Conservation (phyloP, 1,139 yeast species). For the Pneumocystis sp. region DNA sequence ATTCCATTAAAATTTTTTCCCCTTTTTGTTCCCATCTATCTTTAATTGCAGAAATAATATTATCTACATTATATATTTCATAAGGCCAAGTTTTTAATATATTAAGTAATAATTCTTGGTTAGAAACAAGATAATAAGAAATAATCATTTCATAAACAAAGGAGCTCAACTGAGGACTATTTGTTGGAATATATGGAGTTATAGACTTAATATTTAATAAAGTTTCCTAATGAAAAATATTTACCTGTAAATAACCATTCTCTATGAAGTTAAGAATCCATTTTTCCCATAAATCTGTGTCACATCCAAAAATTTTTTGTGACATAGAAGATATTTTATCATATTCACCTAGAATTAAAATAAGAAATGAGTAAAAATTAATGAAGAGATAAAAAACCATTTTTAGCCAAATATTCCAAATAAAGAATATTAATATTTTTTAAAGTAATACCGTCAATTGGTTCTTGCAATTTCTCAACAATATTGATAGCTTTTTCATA, state of each 20-base stretch:
- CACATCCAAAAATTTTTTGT: conserved; percentile 25
- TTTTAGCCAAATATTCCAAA: conserved; percentile 39
- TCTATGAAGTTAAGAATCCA: conserved; percentile 46
- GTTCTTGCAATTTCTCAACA: conserved; percentile 41
- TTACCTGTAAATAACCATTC: conserved; percentile 28
- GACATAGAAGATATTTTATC: conserved; percentile 40
- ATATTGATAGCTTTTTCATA: conserved; percentile 66
- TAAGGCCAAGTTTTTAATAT: conserved; percentile 46
- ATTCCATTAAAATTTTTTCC: conserved; percentile 29
- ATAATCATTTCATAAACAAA: conserved; percentile 40
- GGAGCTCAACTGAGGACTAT: conserved; percentile 27
- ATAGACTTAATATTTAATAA: conserved; percentile 23
- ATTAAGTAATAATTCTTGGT: conserved; percentile 27
- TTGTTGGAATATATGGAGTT: conserved; percentile 33
- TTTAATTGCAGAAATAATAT: conserved; percentile 36
- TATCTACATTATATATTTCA: conserved; percentile 36
- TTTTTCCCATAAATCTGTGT: conserved; percentile 44
- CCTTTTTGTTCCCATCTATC: conserved; percentile 22
- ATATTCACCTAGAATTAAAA: conserved; percentile 34
- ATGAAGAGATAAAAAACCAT: neutral
- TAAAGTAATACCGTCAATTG: conserved; percentile 34
- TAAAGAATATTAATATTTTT: conserved; percentile 42
- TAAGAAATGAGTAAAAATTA: neutral
- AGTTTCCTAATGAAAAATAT: neutral
- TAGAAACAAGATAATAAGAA: conserved; percentile 32